Evolutionary conservation across 2,329 filamentous ascomycete genomes (phyloP), one percentile per base, ranked within the genome.

Genomic region (Karstenula rhodostoma): DNA sequence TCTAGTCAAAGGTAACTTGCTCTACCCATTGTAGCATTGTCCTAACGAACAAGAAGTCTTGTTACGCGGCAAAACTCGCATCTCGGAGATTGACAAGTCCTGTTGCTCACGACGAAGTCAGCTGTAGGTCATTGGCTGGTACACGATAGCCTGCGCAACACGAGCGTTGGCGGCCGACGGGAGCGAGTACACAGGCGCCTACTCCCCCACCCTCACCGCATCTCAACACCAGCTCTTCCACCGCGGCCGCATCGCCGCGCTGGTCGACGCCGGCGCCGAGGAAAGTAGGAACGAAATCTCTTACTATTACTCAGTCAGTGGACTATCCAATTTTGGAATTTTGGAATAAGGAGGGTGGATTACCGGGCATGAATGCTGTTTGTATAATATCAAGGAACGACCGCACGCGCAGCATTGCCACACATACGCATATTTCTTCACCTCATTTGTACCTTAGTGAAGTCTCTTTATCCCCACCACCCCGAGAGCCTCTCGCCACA

Each of bases 181-280:
- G 5, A 77, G 75, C 13, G 82, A 84, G 63, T 83, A 84, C 58
- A 69, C 73, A 1, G 82, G 82, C 23, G 77, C 78, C 56, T 83
- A 84, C 27, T 29, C 27, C 4, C 4, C 4, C 62, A 40, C 49
- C 1, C 42, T 78, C 1, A 44, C 68, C 1, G 59, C 62, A 10
- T 59, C 71, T 0, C 73, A 75, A 7, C 68, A 81, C 67, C 76
- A 78, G 54, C 67, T 64, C 3, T 83, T 83, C 62, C 82, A 84
- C 66, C 77, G 79, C 7, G 73, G 74, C 2, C 68, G 82, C 13
- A 78, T 84, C 4, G 59, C 73, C 48, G 78, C 78, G 7, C 66
- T 84, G 2, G 62, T 83, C 1, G 72, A 74, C 5, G 75, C 78
- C 4, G 79, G 78, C 15, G 79, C 77, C 1, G 80, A 83, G 32